These are phyloP conservation scores for Lactifluus subvellereus DNA, from an alignment of 768 basidiomycete species.

Conservation along the genomic window DNA sequence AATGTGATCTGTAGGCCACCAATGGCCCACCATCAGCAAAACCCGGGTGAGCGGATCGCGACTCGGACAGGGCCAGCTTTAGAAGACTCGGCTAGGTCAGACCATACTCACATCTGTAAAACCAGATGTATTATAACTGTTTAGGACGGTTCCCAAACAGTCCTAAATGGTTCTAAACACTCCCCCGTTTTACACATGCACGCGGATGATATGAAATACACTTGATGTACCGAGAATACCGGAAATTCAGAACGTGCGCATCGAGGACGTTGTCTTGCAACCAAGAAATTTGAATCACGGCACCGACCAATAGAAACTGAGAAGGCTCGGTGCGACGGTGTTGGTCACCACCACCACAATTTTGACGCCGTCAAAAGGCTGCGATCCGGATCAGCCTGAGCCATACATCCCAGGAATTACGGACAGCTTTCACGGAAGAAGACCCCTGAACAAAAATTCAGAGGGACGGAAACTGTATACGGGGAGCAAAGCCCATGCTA, in stretches of 20 bases:
- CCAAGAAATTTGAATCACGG: not conserved
- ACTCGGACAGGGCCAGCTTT: not conserved
- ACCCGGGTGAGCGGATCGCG: conserved; percentile 1
- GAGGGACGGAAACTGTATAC: not conserved
- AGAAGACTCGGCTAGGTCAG: not conserved
- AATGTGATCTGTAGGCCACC: not conserved
- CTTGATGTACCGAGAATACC: not conserved
- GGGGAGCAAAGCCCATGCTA: no score
- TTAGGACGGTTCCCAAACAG: no score
- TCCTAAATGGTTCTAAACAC: no score
- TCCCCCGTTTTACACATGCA: not conserved
- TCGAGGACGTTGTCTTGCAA: not conserved
- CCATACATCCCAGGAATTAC: no score
- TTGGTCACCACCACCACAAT: not conserved
- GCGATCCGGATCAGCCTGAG: not conserved
- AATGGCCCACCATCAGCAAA: not conserved
- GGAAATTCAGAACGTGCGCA: conserved; percentile 5
- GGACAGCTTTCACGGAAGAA: not conserved
- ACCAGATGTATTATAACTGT: no score
- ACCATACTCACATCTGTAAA: not conserved
- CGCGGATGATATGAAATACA: not conserved
- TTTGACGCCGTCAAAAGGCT: not conserved
- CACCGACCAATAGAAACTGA: not conserved
- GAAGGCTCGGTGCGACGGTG: not conserved
- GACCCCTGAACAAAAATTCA: not conserved